Evolutionary conservation across 2,329 filamentous ascomycete species (phyloP), one percentile per base, ranked within the genome.

Genomic region (Fusarium devonianum): DNA sequence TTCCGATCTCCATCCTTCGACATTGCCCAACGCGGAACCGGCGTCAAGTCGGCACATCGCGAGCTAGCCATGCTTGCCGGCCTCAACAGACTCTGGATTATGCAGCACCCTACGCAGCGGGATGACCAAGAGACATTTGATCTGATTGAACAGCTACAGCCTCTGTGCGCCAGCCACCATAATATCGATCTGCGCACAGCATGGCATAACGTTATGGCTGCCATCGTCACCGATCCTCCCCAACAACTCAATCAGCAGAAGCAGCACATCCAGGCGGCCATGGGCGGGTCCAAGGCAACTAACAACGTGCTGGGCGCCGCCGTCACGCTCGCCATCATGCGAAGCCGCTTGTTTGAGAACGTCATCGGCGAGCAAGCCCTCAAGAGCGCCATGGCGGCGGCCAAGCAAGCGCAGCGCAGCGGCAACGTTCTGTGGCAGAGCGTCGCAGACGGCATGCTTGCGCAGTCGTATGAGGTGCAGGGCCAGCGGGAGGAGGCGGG

Each of bases 321-420:
- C 36, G 88, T 97, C 57, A 86, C 88, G 5, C 82, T 97, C 50
- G 92, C 86, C 60, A 86, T 94, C 58, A 95, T 97, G 88, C 88
- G 89, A 41, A 85, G 82, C 65, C 83, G 86, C 40, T 88, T 96
- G 65, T 97, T 92, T 70, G 86, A 87, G 34, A 88, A 88, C 50
- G 87, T 92, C 11, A 84, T 95, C 4, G 91, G 91, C 38, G 87
- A 89, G 49, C 89, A 92, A 69, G 87, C 88, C 0, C 79, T 90
- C 50, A 92, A 92, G 73, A 89, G 87, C 65, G 87, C 88, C 4
- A 80, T 82, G 56, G 88, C 89, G 1, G 87, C 85, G 17, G 80
- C 81, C 17, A 81, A 80, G 30, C 86, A 89, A 73, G 87, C 88
- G 5, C 81, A 82, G 57, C 83, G 83, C 67, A 88, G 85, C 60